A percentile compares a stretch with the other conserved stretches of the same genome.
phyloP scores from a whole-genome alignment of 495 filamentous ascomycete species.

The Aspergillus campestris region DNA sequence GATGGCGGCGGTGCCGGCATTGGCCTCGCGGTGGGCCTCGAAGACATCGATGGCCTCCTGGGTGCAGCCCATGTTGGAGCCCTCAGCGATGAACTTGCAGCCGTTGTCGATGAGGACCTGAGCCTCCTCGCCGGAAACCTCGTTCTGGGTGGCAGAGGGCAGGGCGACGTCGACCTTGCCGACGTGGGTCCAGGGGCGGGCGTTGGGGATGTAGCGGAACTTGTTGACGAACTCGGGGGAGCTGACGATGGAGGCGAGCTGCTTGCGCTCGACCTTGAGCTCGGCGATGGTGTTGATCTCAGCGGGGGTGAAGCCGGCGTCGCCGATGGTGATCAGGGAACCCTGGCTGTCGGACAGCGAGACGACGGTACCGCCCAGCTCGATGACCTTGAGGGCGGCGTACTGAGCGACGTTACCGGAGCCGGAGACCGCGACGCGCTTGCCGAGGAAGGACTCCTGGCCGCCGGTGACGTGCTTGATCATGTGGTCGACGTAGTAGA shows the following conservation, averaged over 20 bases:
- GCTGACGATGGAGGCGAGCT: constrained; percentile 59
- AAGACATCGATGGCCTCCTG: constrained; percentile 92
- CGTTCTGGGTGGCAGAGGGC: constrained; percentile 94
- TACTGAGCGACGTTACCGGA: constrained; percentile 99
- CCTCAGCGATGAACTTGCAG: constrained; percentile 84
- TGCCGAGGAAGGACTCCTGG: constrained; percentile 79
- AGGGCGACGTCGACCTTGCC: constrained; percentile 85
- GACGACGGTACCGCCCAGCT: constrained; percentile 87
- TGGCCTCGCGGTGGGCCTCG: constrained; percentile 67
- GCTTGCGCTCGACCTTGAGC: constrained; percentile 80
- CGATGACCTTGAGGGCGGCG: constrained; percentile 92
- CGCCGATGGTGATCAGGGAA: constrained; percentile 60
- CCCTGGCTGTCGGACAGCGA: constrained; percentile 94
- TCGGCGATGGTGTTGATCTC: constrained; percentile 68
- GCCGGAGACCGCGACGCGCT: constrained; percentile 91
- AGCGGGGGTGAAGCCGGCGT: constrained; percentile 60
- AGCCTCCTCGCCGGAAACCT: constrained; percentile 85
- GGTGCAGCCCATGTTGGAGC: constrained; percentile 98
- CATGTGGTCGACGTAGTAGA: constrained; percentile 98
- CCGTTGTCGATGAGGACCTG: constrained; percentile 69
- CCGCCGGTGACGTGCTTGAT: constrained; percentile 72
- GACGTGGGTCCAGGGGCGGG: constrained; percentile 83
- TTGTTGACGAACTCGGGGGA: constrained; percentile 45
- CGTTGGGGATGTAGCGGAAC: constrained; percentile 84
- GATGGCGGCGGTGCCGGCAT: constrained; percentile 59